Conservation (phyloP, 306 rosid genomes). For the Vigna reflexopilosa region DNA sequence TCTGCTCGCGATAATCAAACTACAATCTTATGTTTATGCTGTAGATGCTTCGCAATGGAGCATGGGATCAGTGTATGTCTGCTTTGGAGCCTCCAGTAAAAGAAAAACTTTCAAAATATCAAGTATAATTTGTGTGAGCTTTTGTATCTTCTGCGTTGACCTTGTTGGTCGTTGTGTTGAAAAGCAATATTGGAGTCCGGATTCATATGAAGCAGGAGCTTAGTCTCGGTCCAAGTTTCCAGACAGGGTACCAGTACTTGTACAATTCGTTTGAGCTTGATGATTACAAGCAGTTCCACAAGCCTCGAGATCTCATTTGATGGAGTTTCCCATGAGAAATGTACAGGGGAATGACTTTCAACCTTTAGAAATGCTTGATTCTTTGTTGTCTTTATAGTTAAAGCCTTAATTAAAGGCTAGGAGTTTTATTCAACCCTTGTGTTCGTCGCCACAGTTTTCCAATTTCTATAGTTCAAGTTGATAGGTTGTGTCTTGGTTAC, state of each 20-base stretch:
- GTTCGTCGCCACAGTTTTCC: constrained; percentile 52
- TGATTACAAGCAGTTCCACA: constrained; percentile 49
- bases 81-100: constrained; percentile 87
- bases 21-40: constrained; percentile 39
- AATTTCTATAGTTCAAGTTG: constrained; percentile 43
- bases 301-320: constrained; percentile 46
- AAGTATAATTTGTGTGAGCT: constrained; percentile 63
- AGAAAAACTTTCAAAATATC: constrained; percentile 93
- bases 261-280: constrained; percentile 62
- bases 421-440: constrained; percentile 50
- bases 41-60: constrained; percentile 95
- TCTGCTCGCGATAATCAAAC: background rate
- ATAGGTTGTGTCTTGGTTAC: constrained; percentile 57
- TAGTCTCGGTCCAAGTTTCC: constrained; percentile 51
- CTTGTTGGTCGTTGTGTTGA: constrained; percentile 54
- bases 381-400: constrained; percentile 59
- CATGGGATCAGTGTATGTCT: constrained; percentile 98
- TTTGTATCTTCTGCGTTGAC: constrained; percentile 57
- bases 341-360: constrained; percentile 79
- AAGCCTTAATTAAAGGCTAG: constrained; percentile 53
- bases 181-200: constrained; percentile 47
- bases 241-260: constrained; percentile 42
- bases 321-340: constrained; percentile 55
- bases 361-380: constrained; percentile 61
- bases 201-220: constrained; percentile 48